Base-by-base conservation (phyloP, 1,139 yeast species). In the Scheffersomyces insectosa region DNA sequence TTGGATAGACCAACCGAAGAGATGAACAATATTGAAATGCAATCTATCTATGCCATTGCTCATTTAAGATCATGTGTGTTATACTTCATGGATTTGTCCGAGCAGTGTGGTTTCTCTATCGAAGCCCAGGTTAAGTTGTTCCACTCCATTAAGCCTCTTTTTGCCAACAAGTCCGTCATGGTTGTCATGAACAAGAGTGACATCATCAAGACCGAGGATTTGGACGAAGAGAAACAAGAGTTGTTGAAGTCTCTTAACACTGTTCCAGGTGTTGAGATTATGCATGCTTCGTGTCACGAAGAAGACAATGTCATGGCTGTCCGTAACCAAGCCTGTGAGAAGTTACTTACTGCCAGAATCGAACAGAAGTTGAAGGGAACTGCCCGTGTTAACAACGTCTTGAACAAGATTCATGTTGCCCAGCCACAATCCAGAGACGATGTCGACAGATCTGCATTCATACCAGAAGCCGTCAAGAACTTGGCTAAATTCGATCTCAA, bases 11-110 rank as follows among this genome's bases (percentile, higher is more conserved):
- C 99, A 48, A 90, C 98, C 38, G 99, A 93, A 68, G 98, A 93
- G 66, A 95, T 93, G 99, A 95, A 91, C 75, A 93, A 95, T 71
- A 95, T 93, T 67, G 99, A 93, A 76, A 93, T 93, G 99, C 99
- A 93, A 75, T 86, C 96, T 44, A 91, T 93, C 62, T 93, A 95
- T 62, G 99, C 99, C 48, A 89, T 93, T 77, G 99, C 99, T 33
- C 99, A 93, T 70, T 82, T 93, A 67, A 82, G 99, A 64, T 90
- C 98, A 20, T 89, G 97, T 68, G 96, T 93, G 38, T 72, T 95
- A 60, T 93, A 95, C 72, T 93, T 93, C 62, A 93, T 93, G 99
- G 99, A 93, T 77, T 79, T 93, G 55, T 87, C 96, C 32, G 99
- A 95, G 75, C 98, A 91, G 77, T 93, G 99, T 82, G 99, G 99